A percentile compares a stretch with the other conserved stretches of the same genome.
These are phyloP conservation scores for Scedosporium minutisporum DNA, from an alignment of 2,329 filamentous ascomycete genomes.

Conservation along the genomic window DNA sequence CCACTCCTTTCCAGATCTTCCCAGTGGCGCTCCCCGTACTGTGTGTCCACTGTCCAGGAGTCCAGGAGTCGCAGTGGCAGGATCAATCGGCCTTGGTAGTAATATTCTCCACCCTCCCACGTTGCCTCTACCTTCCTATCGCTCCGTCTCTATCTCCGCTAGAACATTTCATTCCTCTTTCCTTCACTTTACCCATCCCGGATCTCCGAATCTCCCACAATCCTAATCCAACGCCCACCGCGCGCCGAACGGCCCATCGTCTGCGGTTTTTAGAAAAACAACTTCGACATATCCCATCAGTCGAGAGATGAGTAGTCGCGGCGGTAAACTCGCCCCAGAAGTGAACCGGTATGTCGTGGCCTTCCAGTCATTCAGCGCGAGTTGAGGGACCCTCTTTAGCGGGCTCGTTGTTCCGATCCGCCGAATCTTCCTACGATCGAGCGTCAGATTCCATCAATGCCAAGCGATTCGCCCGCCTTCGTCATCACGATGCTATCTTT, in stretches of 20 bases:
- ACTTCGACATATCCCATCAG: conserved; percentile 22
- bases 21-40: too few relatives aligned
- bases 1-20: too few relatives aligned
- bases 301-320: conserved; percentile 93
- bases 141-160: conserved; percentile 6
- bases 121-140: neutral
- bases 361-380: neutral
- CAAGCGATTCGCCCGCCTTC: neutral
- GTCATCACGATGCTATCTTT: neutral
- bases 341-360: conserved; percentile 69
- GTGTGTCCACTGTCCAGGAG: too few relatives aligned
- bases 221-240: neutral
- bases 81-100: neutral
- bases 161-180: neutral
- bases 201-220: neutral
- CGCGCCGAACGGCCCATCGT: conserved; percentile 6
- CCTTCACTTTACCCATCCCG: conserved; percentile 4
- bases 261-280: conserved; percentile 14
- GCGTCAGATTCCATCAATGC: neutral
- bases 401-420: conserved; percentile 1
- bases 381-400: neutral
- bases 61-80: neutral
- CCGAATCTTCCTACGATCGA: neutral
- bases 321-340: conserved; percentile 96
- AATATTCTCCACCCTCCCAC: conserved; percentile 7